Evolutionary conservation across 139 green algal genomes (phyloP), one percentile per base, ranked within the genome.

Genomic region (Pleodorina starrii): DNA sequence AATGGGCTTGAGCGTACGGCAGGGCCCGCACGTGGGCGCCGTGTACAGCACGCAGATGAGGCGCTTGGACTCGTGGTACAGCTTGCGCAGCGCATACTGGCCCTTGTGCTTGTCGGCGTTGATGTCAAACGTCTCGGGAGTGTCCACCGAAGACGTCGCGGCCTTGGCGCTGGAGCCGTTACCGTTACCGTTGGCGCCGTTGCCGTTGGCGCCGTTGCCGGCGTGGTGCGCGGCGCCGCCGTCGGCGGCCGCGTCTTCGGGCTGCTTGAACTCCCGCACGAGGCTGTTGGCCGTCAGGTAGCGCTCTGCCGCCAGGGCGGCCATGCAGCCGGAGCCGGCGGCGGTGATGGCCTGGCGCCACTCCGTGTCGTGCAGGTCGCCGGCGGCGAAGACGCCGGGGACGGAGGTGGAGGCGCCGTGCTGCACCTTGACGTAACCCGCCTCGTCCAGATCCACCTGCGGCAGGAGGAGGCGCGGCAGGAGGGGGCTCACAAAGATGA

Each of bases 291-390:
- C 66, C 16, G 92, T 94, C 12, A 99, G 96, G 92, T 97, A 99
- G 21, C 97, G 95, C 95, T 99, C 98, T n/a, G 93, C 95, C 16
- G 93, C 92, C 25, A 99, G 93, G 11, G 98, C 98, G 0, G 98
- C 98, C 95, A 97, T 97, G 95, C 98, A 99, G 71, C 98, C 98
- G 27, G 93, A 96, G 59, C 97, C 98, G 14, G 98, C 98, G 35
- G 98, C 98, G 0, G 98, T 99, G 91, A 99, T 95, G 48, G 98
- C 98, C 90, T 99, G 97, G 57, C 95, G 90, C 96, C 94, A 98
- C 90, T 99, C 96, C 19, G 93, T 95, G 93, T 99, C 97, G 81
- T 99, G 96, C 66, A 99, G 85, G 88, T 99, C 98, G 14, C 98
- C 98, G 6, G 97, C 97, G 11, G 95, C 93, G 91, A 97, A 99